phyloP scores from a whole-genome alignment of 1,284 basidiomycete genomes.

The Ustilago trichophora region DNA sequence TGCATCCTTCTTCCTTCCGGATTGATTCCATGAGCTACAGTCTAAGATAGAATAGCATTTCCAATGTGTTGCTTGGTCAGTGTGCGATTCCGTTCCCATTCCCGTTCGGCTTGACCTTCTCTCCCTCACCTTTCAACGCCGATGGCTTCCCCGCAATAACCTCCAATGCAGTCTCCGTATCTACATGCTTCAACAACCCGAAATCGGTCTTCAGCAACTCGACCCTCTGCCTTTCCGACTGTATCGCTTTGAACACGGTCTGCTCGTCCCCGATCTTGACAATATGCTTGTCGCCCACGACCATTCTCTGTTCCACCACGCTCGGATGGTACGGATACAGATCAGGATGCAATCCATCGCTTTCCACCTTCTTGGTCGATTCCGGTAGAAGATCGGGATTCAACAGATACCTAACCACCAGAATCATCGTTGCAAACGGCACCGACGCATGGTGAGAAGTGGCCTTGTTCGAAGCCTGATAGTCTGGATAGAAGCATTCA shows the following conservation, averaged over 20 bases:
- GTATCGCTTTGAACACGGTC: not conserved
- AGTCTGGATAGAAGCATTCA: constrained; percentile 26
- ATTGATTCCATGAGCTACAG: too few species aligned
- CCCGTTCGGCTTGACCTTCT: too few species aligned
- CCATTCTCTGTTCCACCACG: constrained; percentile 23
- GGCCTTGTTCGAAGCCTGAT: constrained; percentile 7
- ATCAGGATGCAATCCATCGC: constrained; percentile 6
- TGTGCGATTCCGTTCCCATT: not conserved
- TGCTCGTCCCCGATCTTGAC: constrained; percentile 6
- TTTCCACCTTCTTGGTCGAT: not conserved
- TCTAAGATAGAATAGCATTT: too few species aligned
- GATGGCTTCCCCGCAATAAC: constrained; percentile 21
- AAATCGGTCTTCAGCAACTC: constrained; percentile 24
- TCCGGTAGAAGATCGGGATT: not conserved
- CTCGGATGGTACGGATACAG: constrained; percentile 41
- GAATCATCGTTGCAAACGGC: constrained; percentile 25
- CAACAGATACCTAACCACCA: constrained; percentile 21
- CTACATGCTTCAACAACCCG: constrained; percentile 18
- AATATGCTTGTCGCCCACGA: constrained; percentile 25
- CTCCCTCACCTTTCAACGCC: constrained; percentile 1
- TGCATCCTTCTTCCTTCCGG: too few species aligned
- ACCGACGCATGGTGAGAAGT: constrained; percentile 1
- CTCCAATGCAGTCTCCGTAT: constrained; percentile 7
- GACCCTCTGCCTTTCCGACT: constrained; percentile 21
- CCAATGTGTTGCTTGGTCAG: not conserved